A percentile compares a stretch with the other conserved stretches of the same genome.
These are phyloP conservation scores for Ambrosiella xylebori DNA, from an alignment of 2,329 filamentous ascomycete species.

Conservation along the genomic window DNA sequence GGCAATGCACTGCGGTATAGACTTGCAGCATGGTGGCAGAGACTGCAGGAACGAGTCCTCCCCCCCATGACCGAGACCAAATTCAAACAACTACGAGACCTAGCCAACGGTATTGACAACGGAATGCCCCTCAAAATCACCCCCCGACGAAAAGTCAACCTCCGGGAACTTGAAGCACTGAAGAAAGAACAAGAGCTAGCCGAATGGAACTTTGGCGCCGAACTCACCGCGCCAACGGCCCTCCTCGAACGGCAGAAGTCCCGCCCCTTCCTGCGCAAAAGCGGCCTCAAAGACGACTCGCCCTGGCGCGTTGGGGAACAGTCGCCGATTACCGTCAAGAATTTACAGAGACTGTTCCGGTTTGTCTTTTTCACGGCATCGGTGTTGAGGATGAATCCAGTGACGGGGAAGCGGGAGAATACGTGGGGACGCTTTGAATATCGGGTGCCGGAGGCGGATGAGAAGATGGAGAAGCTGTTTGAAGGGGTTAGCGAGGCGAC, in stretches of 20 bases:
- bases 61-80: conserved; percentile 19
- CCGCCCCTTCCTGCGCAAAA: conserved; percentile 8
- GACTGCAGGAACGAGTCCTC: conserved; percentile 27
- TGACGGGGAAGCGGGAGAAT: not conserved
- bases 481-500: conserved; percentile 4
- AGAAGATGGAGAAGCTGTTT: not conserved
- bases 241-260: conserved; percentile 8
- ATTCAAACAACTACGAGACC: conserved; percentile 2
- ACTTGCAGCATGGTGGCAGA: conserved; percentile 27
- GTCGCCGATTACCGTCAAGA: conserved; percentile 10
- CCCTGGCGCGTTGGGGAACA: conserved; percentile 4
- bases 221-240: conserved; percentile 3
- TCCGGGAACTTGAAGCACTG: not conserved
- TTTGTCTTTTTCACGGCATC: conserved; percentile 11
- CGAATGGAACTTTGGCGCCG: conserved; percentile 6
- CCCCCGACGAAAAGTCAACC: conserved; percentile 1
- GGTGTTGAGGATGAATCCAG: conserved; percentile 6
- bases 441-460: not conserved
- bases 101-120: conserved; percentile 8
- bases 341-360: conserved; percentile 11
- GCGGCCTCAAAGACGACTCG: conserved; percentile 6
- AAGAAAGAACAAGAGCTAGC: not conserved
- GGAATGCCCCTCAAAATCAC: conserved; percentile 8
- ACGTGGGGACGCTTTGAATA: conserved; percentile 8
- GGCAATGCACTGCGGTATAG: conserved; percentile 4